Evolutionary conservation across 164 flowering plant species (phyloP).

Genomic region (Berberis thunbergii): DNA sequence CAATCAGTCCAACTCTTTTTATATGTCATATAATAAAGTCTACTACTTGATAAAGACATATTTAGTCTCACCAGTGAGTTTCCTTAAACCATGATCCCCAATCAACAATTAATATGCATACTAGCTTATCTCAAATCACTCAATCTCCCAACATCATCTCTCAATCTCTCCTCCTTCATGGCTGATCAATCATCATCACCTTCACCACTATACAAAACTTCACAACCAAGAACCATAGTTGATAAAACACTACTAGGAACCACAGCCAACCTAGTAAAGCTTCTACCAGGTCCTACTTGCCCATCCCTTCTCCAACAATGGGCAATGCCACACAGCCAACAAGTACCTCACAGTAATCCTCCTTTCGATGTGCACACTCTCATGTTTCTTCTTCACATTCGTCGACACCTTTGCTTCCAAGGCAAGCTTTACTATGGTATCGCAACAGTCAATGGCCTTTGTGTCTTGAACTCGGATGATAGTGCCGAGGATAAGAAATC

Average conservation of each 20-base stretch:
- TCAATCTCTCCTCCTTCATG: no score
- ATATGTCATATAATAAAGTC: no score
- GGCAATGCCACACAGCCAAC: conserved; percentile 12
- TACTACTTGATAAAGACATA: no score
- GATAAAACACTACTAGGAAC: conserved; percentile 12
- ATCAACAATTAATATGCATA: no score
- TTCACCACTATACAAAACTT: no score
- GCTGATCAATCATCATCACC: no score
- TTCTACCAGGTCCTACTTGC: conserved; percentile 23
- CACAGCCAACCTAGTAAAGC: conserved; percentile 23
- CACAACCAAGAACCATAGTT: background rate
- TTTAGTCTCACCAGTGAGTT: no score
- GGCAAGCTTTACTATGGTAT: conserved; percentile 20
- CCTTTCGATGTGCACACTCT: conserved; percentile 12
- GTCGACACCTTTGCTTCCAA: conserved; percentile 18
- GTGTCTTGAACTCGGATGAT: conserved; percentile 7
- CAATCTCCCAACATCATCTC: no score
- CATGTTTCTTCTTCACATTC: conserved; percentile 21
- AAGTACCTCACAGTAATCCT: conserved; percentile 19
- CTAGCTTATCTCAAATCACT: no score
- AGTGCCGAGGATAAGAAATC: background rate
- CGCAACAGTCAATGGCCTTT: conserved; percentile 18
- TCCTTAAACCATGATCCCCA: no score
- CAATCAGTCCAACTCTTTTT: no score
- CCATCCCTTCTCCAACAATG: conserved; percentile 20